phyloP scores from a whole-genome alignment of 2,329 filamentous ascomycete species.

The Colletotrichum godetiae region DNA sequence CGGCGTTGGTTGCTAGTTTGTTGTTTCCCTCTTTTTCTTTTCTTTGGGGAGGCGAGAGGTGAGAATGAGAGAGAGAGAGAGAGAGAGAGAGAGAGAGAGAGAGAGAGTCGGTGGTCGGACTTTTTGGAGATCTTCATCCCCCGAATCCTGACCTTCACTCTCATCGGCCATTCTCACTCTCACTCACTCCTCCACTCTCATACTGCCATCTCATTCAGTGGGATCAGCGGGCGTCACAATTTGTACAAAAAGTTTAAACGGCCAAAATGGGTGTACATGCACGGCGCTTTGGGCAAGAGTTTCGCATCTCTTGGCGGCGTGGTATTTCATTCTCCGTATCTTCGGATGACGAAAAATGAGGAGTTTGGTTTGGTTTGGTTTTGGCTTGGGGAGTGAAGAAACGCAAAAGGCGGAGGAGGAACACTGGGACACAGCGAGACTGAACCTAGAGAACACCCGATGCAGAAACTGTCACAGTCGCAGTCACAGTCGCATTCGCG shows the following conservation, averaged over 20 bases:
- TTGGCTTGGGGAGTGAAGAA: background rate
- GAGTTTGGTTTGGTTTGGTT: background rate
- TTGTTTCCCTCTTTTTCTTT: background rate
- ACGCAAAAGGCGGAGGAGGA: background rate
- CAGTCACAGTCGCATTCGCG: background rate
- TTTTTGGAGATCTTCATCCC: background rate
- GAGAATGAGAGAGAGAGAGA: background rate
- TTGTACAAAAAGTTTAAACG: conserved; percentile 25
- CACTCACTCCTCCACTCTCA: background rate
- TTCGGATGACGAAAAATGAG: conserved; percentile 15
- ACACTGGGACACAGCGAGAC: background rate
- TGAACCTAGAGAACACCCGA: background rate
- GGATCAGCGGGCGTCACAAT: background rate
- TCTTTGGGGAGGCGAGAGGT: background rate
- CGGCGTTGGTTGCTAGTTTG: background rate
- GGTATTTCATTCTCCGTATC: conserved; percentile 1
- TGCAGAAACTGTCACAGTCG: background rate
- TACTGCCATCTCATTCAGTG: background rate
- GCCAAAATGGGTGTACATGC: conserved; percentile 8
- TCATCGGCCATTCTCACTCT: background rate
- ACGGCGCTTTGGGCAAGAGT: conserved; percentile 32
- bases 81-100: background rate
- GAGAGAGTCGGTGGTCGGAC: background rate
- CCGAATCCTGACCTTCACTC: background rate
- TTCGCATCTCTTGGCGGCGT: conserved; percentile 21